Conservation (phyloP, 257 asterid species). For the Gentiana macrophylla region DNA sequence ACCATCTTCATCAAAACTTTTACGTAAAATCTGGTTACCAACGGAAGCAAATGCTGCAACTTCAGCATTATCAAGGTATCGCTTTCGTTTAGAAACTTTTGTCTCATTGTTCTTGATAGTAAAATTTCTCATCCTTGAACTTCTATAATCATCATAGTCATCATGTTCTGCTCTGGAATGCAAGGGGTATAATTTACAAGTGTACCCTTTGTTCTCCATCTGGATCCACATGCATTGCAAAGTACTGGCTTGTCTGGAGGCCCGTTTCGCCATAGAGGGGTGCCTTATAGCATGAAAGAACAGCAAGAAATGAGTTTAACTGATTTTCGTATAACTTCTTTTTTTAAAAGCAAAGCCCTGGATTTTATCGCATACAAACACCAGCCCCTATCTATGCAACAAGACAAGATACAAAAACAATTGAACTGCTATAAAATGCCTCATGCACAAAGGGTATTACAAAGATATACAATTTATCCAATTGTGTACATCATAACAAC, state of each 20-base stretch:
- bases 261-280: slow-evolving; percentile 99
- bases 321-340: too few relatives aligned
- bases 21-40: slow-evolving; percentile 43
- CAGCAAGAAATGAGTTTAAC: slow-evolving; percentile 13
- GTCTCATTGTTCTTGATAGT: slow-evolving; percentile 53
- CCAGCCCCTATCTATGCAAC: too few relatives aligned
- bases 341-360: too few relatives aligned
- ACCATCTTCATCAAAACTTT: slow-evolving; percentile 61
- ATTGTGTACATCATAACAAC: too few relatives aligned
- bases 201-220: slow-evolving; percentile 99
- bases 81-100: slow-evolving; percentile 59
- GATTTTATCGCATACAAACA: too few relatives aligned
- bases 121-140: slow-evolving; percentile 41
- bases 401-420: too few relatives aligned
- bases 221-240: slow-evolving; percentile 98
- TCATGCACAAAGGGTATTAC: too few relatives aligned
- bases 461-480: too few relatives aligned
- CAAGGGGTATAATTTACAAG: slow-evolving; percentile 83
- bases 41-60: slow-evolving; percentile 38
- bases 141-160: slow-evolving; percentile 54
- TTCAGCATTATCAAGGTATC: slow-evolving; percentile 32
- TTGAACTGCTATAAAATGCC: too few relatives aligned
- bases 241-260: slow-evolving; percentile 99
- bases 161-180: slow-evolving; percentile 84
- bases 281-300: slow-evolving; percentile 40